Percentiles rank a stretch among this genome's conserved stretches.
Evolutionary conservation across 495 filamentous ascomycete genomes (phyloP).

Genomic region (Podospora comata): DNA sequence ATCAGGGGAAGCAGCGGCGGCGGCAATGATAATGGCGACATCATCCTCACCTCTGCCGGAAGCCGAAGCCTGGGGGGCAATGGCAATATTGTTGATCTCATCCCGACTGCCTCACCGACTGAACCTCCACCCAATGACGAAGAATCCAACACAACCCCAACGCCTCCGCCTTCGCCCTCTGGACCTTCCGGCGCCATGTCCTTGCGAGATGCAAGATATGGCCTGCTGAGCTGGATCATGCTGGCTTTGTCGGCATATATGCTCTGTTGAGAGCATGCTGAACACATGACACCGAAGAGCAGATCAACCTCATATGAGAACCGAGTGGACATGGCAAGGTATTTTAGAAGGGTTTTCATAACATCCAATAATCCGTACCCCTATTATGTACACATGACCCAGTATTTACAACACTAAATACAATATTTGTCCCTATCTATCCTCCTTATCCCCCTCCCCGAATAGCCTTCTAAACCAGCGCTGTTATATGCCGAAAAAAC

Average conservation of each 20-base stretch:
- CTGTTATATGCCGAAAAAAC: neutral
- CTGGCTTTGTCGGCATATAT: neutral
- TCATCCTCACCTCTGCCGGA: neutral
- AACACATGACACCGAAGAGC: too few species aligned
- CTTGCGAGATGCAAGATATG: neutral
- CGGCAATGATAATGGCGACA: neutral
- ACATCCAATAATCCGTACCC: neutral
- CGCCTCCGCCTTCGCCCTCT: too few species aligned
- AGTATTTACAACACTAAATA: neutral
- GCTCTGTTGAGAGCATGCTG: neutral
- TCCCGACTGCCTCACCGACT: neutral
- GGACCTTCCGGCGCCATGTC: neutral
- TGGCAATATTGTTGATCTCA: neutral
- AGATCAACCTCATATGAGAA: neutral
- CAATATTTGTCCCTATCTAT: neutral
- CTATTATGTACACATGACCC: neutral
- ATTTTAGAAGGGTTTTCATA: neutral
- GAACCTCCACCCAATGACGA: neutral
- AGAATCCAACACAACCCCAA: neutral
- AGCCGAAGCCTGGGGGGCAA: neutral
- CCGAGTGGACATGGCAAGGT: neutral
- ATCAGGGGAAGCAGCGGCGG: neutral
- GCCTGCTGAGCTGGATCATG: neutral
- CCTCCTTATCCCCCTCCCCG: too few species aligned
- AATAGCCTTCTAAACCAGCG: neutral